Evolutionary conservation across 75 land plant genomes (phyloP), one percentile per base, ranked within the genome.

Genomic region (Isoetes taiwanensis): DNA sequence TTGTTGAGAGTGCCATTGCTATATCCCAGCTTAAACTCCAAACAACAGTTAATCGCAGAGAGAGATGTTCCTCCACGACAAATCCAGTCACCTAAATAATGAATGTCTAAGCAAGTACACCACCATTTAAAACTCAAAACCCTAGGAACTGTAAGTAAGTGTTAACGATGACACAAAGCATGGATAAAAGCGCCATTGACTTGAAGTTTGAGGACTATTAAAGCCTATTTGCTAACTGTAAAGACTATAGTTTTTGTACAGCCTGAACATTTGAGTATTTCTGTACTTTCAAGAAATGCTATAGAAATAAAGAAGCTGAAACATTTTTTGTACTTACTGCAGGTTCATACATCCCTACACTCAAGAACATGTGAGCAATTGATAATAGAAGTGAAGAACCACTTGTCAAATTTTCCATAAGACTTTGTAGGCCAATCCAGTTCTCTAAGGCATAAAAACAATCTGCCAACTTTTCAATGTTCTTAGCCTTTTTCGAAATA

Each of bases 1-100:
- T 33, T 25, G 10, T 37, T 32, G 66, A 56, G 33, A 71, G 54
- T 6, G 38, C 56, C 32, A 64, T 35, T n/a, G 63, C 74, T 40
- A 46, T 52, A 27, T 71, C 62, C 74, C 74, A 71, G 26, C 39
- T 71, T 58, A 14, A 71, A 58, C 48, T 71, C 67, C 32, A 71
- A 41, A 64, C 74, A 71, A 19, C 69, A 58, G 27, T 71, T 58
- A 0, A 71, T 57, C 30, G 74, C 71, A 0, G 41, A 43, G 11
- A 35, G 29, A 34, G 30, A 31, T 5, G 54, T 23, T 3, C 74
- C 74, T n/a, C 59, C 61, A 52, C 56, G 31, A 57, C 61, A 32
- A 54, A 71, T 16, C 54, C 68, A 35, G 69, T 39, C 28, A 71
- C 69, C 74, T 71, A 38, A 11, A 60, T 17, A 56, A 2, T 20